Evolutionary conservation across 225 moss, liverwort and hornwort species (phyloP).

Genomic region (Physcomitrellopsis africana): DNA sequence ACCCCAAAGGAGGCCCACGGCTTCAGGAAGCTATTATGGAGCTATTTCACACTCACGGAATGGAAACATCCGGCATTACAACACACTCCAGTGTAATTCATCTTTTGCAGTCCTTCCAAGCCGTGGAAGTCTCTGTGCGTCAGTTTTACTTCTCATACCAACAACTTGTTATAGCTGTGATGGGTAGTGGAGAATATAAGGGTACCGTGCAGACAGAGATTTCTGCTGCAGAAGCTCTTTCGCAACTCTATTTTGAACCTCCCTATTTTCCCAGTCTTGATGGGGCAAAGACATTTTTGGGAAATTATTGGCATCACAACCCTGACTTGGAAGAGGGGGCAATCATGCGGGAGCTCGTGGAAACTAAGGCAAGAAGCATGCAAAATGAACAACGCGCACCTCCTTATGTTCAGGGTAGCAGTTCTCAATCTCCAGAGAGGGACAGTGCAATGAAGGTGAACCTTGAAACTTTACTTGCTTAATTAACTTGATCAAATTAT

Average conservation of each 20-base stretch:
- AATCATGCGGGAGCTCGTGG: slow-evolving; percentile 48
- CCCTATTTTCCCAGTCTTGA: slow-evolving; percentile 85
- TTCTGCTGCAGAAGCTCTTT: slow-evolving; percentile 69
- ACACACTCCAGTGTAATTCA: slow-evolving; percentile 58
- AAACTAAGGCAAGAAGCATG: slow-evolving; percentile 35
- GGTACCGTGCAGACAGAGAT: slow-evolving; percentile 69
- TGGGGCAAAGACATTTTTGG: slow-evolving; percentile 78
- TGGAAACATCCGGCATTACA: slow-evolving; percentile 18
- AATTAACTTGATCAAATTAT: background rate
- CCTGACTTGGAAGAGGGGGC: slow-evolving; percentile 57
- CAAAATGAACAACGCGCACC: slow-evolving; percentile 1
- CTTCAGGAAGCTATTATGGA: slow-evolving; percentile 82
- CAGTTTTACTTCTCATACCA: slow-evolving; percentile 89
- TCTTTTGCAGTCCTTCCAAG: slow-evolving; percentile 77
- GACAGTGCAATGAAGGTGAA: slow-evolving; percentile 38
- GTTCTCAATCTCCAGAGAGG: background rate
- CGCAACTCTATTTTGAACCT: slow-evolving; percentile 78
- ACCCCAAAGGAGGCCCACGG: slow-evolving; percentile 77
- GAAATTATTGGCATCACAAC: slow-evolving; percentile 68
- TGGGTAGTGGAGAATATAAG: slow-evolving; percentile 83
- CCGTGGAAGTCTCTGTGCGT: slow-evolving; percentile 74
- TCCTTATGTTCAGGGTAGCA: slow-evolving; percentile 19
- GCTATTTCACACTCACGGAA: slow-evolving; percentile 75
- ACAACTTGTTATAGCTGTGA: slow-evolving; percentile 74
- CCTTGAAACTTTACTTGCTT: background rate